phyloP scores from a whole-genome alignment of 495 filamentous ascomycete genomes.

The Tuber borchii region DNA sequence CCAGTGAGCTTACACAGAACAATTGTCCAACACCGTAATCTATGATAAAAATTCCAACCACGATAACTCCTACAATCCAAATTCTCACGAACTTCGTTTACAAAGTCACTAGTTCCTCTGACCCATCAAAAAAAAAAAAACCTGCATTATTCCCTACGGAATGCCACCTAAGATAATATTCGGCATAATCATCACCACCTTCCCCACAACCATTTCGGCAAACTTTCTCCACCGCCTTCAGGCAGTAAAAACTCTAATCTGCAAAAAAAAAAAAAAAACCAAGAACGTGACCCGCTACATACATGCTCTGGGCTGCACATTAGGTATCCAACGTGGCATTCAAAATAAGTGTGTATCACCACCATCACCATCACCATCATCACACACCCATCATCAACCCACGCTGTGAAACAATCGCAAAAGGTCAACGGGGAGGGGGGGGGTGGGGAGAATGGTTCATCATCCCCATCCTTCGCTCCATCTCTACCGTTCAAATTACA shows the following conservation, averaged over 20 bases:
- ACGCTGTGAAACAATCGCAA: background rate
- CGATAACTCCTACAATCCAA: background rate
- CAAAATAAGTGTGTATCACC: background rate
- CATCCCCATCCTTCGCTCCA: background rate
- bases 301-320: background rate
- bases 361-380: background rate
- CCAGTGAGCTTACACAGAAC: background rate
- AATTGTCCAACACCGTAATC: background rate
- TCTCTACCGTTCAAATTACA: background rate
- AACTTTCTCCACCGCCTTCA: background rate
- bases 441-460: background rate
- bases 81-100: background rate
- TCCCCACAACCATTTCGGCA: background rate
- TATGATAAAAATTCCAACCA: background rate
- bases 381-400: background rate
- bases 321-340: background rate
- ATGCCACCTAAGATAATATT: background rate
- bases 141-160: no score
- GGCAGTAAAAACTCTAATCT: background rate
- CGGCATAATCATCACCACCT: background rate
- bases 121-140: background rate
- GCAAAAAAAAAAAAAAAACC: no score
- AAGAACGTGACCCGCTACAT: constrained; percentile 1
- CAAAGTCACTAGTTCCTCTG: background rate
- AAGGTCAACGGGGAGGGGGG: background rate